Evolutionary conservation across 129 eudicot genomes (phyloP), one percentile per base, ranked within the genome.

Genomic region (Arctium minus): DNA sequence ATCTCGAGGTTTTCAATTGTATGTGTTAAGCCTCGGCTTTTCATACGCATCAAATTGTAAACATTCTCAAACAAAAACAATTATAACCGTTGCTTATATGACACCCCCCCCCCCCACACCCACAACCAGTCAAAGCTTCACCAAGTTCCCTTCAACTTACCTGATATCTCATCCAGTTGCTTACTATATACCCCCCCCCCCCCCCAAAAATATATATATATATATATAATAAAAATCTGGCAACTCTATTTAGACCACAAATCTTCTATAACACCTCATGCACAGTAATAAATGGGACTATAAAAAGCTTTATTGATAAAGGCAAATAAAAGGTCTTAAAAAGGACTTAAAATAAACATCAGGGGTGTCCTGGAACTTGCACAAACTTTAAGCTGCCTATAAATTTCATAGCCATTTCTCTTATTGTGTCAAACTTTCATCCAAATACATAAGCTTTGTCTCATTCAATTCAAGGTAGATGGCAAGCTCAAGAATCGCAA

Each of bases 401-500:
- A 89, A 86, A 87, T 65, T 22, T 29, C 81, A 70, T 31, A 32
- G 4, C 35, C 75, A 53, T 68, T 50, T 31, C 13, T 69, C 82
- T 77, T 64, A 15, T 46, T 37, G 44, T 82, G 1, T 44, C 81
- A 87, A 42, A 76, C 80, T 42, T 74, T 64, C 75, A 80, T 53
- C 60, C 22, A 81, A 48, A 81, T 46, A 72, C 50, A 42, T 2
- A 74, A 8, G 27, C 37, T 7, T 17, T 78, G 3, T 70, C 73
- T 77, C 56, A n/a, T 35, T n/a, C 37, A 46, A 1, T 1, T 22
- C 27, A 1, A 53, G 67, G 2, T 53, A 81, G 22, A 90, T 90
- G 94, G 90, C 92, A 62, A 88, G 86, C 72, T 79, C 90, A 48
- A 80, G 92, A 38, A 79, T 90, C 6, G 90, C 92, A 8, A 85